Evolutionary conservation across 2,329 filamentous ascomycete species (phyloP), one percentile per base, ranked within the genome.

Genomic region (Calonectria pseudoturangicola): DNA sequence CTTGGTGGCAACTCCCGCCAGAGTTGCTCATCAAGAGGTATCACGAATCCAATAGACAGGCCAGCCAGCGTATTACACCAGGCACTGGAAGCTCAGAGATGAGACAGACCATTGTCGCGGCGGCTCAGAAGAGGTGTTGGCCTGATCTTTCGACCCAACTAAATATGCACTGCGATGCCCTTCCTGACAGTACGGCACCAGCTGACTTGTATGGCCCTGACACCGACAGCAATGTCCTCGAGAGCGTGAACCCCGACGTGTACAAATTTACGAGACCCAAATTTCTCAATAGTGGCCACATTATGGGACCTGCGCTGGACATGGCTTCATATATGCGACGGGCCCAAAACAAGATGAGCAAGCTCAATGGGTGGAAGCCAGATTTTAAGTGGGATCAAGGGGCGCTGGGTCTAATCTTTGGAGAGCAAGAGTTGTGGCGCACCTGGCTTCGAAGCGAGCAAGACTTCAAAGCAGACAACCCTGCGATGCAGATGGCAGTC

Each of bases 1-100:
- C 77, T 7, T 82, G 81, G 80, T 82, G 81, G 16, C 81, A 82
- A 21, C 79, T 82, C 0, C 78, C 81, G 0, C 79, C 80, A 1
- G 75, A 77, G 0, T 56, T 82, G 0, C 73, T 82, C 4, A 71
- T 82, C 18, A 66, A 79, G 3, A 76, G 81, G 16, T 82, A 80
- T 3, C 75, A 79, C 33, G 71, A 77, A 18, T 43, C 71, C 12
- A 80, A 78, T 12, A 2, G 21, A 0, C 28, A 69, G n/a, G 77
- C 77, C 18, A 75, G 78, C 1, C 58, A 66, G 25, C 66, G 28
- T 39, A 48, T n/a, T 79, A 73, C 74, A 66, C 47, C 9, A 39
- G 45, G 45, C 0, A 13, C 4, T 0, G 72, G 54, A 0, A 12
- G 50, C 5, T 48, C 73, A 0, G 71, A 66, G 0, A 77, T 78